Evolutionary conservation across 176 grass and related monocot genomes (phyloP).

Genomic region (Olyra latifolia): DNA sequence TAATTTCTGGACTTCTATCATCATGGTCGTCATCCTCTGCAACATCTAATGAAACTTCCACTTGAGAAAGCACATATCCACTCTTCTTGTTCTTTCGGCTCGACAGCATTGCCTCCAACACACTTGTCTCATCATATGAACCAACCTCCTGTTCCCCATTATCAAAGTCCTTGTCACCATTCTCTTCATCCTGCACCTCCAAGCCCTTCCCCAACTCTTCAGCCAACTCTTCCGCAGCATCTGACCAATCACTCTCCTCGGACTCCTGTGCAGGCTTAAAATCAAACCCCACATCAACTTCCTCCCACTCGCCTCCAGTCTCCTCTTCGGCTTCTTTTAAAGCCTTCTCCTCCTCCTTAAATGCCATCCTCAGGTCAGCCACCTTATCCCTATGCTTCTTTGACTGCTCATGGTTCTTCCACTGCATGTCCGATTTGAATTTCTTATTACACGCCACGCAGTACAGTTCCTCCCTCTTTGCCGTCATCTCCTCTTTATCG

Average conservation of each 20-base stretch:
- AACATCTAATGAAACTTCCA: slow-evolving; percentile 7
- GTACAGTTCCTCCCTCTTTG: slow-evolving; percentile 81
- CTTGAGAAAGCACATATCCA: slow-evolving; percentile 24
- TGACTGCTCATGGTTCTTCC: slow-evolving; percentile 98
- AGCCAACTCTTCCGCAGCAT: slow-evolving; percentile 57
- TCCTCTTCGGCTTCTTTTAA: slow-evolving; percentile 59
- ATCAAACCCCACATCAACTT: slow-evolving; percentile 65
- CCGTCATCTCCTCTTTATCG: slow-evolving; percentile 55
- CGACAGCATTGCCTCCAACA: slow-evolving; percentile 70
- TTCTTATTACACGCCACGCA: slow-evolving; percentile 94
- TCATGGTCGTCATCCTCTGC: background rate
- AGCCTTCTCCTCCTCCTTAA: slow-evolving; percentile 70
- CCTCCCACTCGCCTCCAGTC: slow-evolving; percentile 32
- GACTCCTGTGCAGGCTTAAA: slow-evolving; percentile 72
- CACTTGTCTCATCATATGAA: slow-evolving; percentile 59
- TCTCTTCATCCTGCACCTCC: slow-evolving; percentile 44
- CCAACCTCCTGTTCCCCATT: slow-evolving; percentile 50
- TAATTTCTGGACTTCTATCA: slow-evolving; percentile 28
- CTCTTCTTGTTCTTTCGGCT: slow-evolving; percentile 56
- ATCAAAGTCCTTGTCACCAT: slow-evolving; percentile 26
- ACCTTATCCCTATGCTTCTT: slow-evolving; percentile 96
- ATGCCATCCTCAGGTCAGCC: slow-evolving; percentile 56
- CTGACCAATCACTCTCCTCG: slow-evolving; percentile 61
- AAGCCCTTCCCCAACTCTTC: slow-evolving; percentile 56
- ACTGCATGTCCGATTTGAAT: slow-evolving; percentile 97